phyloP scores from a whole-genome alignment of 495 filamentous ascomycete species.

The Rusavskia elegans region DNA sequence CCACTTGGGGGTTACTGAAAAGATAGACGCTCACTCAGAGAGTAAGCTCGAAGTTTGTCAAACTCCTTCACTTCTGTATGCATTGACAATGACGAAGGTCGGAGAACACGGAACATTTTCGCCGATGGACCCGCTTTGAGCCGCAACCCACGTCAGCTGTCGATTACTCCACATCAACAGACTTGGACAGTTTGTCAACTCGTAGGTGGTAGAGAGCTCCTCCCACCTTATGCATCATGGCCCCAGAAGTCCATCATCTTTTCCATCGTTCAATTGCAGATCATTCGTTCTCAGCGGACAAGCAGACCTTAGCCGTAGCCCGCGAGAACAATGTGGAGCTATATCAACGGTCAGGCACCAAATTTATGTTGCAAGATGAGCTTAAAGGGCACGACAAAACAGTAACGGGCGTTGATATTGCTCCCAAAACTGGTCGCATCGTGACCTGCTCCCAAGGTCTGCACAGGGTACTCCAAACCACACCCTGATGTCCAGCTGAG shows the following conservation, averaged over 20 bases:
- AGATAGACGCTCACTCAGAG: too few species aligned
- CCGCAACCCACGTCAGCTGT: background rate
- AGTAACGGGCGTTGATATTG: slow-evolving; percentile 92
- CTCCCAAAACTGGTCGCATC: slow-evolving; percentile 74
- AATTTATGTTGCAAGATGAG: slow-evolving; percentile 77
- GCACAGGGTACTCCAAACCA: slow-evolving; percentile 1
- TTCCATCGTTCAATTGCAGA: slow-evolving; percentile 94
- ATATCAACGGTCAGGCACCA: slow-evolving; percentile 55
- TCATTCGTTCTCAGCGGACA: slow-evolving; percentile 93
- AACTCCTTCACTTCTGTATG: too few species aligned
- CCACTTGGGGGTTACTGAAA: too few species aligned
- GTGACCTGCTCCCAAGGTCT: slow-evolving; percentile 93
- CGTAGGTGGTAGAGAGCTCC: slow-evolving; percentile 96
- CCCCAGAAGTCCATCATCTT: slow-evolving; percentile 86
- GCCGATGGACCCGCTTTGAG: too few species aligned
- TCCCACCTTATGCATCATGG: slow-evolving; percentile 82
- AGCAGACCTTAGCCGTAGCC: slow-evolving; percentile 74
- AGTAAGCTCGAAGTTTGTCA: too few species aligned
- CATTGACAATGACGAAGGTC: too few species aligned
- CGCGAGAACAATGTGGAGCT: slow-evolving; percentile 86
- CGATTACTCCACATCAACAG: background rate
- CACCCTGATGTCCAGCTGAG: background rate
- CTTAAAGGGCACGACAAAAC: slow-evolving; percentile 93
- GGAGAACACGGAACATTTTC: too few species aligned
- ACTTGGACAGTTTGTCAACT: background rate